Percentiles rank a stretch among this genome's conserved stretches.
Conservation (phyloP, 2,329 filamentous ascomycete species). For the Talaromyces sp. region DNA sequence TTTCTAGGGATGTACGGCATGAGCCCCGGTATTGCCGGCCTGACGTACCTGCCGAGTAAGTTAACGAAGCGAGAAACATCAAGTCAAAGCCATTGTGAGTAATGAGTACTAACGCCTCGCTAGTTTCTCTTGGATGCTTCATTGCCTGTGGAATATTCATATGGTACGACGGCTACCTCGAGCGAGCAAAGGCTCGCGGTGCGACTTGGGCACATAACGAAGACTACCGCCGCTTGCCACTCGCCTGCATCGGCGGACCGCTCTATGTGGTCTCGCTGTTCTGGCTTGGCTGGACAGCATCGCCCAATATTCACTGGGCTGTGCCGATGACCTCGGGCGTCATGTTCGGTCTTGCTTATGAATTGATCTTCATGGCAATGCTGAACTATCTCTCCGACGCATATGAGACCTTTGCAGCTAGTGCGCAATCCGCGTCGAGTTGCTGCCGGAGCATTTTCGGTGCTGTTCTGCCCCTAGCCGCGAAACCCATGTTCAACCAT, state of each 20-base stretch:
- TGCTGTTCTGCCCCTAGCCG: slow-evolving; percentile 54
- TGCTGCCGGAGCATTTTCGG: slow-evolving; percentile 51
- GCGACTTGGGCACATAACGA: slow-evolving; percentile 54
- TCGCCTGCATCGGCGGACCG: slow-evolving; percentile 66
- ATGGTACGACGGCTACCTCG: slow-evolving; percentile 59
- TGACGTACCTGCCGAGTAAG: slow-evolving; percentile 33
- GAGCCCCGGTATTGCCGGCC: slow-evolving; percentile 29
- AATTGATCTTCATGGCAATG: slow-evolving; percentile 60
- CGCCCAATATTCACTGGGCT: slow-evolving; percentile 30
- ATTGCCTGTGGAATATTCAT: slow-evolving; percentile 61
- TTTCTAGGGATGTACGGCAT: slow-evolving; percentile 32
- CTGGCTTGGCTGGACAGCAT: slow-evolving; percentile 40
- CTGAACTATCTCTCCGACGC: slow-evolving; percentile 64
- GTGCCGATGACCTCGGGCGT: slow-evolving; percentile 58
- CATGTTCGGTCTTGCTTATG: slow-evolving; percentile 59
- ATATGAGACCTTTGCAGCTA: slow-evolving; percentile 62
- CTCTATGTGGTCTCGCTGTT: slow-evolving; percentile 48
- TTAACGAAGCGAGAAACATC: neutral
- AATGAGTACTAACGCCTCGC: slow-evolving; percentile 3
- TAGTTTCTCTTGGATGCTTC: slow-evolving; percentile 57
- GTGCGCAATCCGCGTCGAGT: slow-evolving; percentile 51
- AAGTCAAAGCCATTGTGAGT: neutral
- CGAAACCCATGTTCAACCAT: slow-evolving; percentile 37
- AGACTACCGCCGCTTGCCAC: slow-evolving; percentile 62
- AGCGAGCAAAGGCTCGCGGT: slow-evolving; percentile 46